phyloP scores from a whole-genome alignment of 208 protist species.

The Crithidia mellificae region DNA sequence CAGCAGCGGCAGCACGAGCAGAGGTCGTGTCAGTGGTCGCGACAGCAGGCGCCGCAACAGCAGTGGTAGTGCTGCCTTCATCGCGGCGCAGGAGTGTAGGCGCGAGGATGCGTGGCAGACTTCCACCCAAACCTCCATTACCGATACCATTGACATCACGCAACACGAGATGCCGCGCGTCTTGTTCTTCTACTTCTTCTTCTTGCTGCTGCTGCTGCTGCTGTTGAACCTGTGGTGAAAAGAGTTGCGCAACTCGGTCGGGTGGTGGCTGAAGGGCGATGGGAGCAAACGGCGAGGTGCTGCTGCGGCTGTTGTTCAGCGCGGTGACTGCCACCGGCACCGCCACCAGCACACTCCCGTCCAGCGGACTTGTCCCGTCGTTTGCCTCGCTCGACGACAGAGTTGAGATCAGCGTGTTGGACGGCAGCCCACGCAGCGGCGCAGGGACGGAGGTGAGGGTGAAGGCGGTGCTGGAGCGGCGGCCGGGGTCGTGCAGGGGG shows the following conservation, averaged over 20 bases:
- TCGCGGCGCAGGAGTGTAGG: neutral
- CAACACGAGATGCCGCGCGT: too few relatives aligned
- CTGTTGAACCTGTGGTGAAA: neutral
- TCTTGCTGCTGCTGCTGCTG: neutral
- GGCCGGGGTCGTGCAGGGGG: constrained; percentile 22
- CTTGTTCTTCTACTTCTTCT: neutral
- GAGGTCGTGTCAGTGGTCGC: too few relatives aligned
- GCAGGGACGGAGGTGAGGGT: constrained; percentile 25
- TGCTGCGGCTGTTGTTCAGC: neutral
- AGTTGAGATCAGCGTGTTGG: constrained; percentile 8
- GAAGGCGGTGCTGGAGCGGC: constrained; percentile 25
- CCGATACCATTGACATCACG: too few relatives aligned
- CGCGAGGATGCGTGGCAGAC: neutral
- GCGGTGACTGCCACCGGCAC: neutral
- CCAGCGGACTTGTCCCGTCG: neutral
- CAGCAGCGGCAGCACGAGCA: too few relatives aligned
- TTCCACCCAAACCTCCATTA: neutral
- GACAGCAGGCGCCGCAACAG: neutral
- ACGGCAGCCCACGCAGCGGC: neutral
- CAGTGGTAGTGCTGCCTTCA: too few relatives aligned
- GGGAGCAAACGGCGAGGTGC: neutral
- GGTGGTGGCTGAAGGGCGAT: too few relatives aligned
- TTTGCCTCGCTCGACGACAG: neutral
- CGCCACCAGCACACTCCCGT: neutral
- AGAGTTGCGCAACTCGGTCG: neutral